Evolutionary conservation across 2,329 filamentous ascomycete genomes (phyloP).

Genomic region (Endoconidiophora laricicola): DNA sequence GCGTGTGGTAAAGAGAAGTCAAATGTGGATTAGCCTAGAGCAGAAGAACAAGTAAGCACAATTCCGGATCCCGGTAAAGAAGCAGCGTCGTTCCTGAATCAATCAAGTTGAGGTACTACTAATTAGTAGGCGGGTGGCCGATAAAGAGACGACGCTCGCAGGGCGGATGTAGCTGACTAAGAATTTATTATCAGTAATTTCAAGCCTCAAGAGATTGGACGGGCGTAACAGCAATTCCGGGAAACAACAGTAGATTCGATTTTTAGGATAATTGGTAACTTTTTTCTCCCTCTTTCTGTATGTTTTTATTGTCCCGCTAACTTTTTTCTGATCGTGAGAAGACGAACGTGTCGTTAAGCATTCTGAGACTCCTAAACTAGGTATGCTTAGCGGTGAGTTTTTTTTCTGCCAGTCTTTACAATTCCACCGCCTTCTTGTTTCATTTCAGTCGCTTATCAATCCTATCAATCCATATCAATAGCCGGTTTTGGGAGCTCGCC

Average conservation of each 20-base stretch:
- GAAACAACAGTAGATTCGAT: too few species aligned
- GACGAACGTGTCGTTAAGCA: slow-evolving; percentile 13
- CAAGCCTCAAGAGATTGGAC: background rate
- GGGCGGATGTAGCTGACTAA: background rate
- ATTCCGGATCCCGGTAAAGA: slow-evolving; percentile 3
- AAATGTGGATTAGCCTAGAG: slow-evolving; percentile 1
- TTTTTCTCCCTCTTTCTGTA: too few species aligned
- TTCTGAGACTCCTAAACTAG: slow-evolving; percentile 4
- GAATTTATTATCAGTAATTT: background rate
- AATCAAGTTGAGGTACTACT: background rate
- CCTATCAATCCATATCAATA: background rate
- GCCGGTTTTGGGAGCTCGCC: background rate
- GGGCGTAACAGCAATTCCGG: background rate
- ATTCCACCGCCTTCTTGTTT: background rate
- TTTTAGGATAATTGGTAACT: too few species aligned
- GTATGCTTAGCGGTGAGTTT: slow-evolving; percentile 1
- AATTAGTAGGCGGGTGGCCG: background rate
- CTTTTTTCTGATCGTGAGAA: background rate
- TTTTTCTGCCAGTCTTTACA: background rate
- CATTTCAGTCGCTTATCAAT: background rate
- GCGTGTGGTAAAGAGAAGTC: background rate
- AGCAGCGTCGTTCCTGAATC: background rate
- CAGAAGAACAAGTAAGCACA: slow-evolving; percentile 9
- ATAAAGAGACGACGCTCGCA: too few species aligned
- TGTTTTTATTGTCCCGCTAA: too few species aligned